Evolutionary conservation across 139 green algal species (phyloP).

Genomic region (Diplosphaera chodatii): DNA sequence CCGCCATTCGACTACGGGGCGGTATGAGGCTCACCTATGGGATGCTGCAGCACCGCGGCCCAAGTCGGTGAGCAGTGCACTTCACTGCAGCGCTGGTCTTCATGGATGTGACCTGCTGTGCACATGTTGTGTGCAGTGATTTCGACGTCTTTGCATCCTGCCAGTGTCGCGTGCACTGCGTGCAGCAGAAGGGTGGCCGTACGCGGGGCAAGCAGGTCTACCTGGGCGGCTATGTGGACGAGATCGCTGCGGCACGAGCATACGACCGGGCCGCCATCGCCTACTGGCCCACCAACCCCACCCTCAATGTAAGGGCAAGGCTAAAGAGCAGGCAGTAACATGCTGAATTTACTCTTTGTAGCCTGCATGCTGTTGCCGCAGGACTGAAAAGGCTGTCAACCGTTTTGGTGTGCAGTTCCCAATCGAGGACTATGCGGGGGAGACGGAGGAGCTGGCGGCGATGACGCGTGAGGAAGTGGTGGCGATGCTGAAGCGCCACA

Average conservation of each 20-base stretch:
- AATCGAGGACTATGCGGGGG: conserved; percentile 48
- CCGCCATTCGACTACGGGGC: conserved; percentile 58
- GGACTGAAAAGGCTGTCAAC: no score
- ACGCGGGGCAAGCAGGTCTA: conserved; percentile 67
- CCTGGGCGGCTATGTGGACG: conserved; percentile 61
- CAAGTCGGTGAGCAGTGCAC: conserved; percentile 9
- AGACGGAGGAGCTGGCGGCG: conserved; percentile 32
- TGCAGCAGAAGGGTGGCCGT: conserved; percentile 42
- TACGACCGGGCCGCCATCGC: conserved; percentile 74
- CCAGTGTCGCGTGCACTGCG: background rate
- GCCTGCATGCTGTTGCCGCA: no score
- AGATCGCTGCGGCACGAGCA: conserved; percentile 63
- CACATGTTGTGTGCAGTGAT: no score
- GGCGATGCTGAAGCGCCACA: conserved; percentile 47
- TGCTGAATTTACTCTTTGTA: no score
- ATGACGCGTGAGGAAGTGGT: conserved; percentile 65
- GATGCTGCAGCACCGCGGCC: conserved; percentile 33
- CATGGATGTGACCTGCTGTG: no score
- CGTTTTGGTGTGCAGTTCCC: conserved; percentile 46
- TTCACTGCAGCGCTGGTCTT: no score
- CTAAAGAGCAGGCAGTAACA: no score
- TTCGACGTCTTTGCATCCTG: no score
- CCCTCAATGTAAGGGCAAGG: conserved; percentile 69
- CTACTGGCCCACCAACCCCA: conserved; percentile 45
- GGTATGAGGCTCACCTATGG: conserved; percentile 79